Conservation (phyloP, 2,329 filamentous ascomycete genomes). For the Paracoccidioides brasiliensis region DNA sequence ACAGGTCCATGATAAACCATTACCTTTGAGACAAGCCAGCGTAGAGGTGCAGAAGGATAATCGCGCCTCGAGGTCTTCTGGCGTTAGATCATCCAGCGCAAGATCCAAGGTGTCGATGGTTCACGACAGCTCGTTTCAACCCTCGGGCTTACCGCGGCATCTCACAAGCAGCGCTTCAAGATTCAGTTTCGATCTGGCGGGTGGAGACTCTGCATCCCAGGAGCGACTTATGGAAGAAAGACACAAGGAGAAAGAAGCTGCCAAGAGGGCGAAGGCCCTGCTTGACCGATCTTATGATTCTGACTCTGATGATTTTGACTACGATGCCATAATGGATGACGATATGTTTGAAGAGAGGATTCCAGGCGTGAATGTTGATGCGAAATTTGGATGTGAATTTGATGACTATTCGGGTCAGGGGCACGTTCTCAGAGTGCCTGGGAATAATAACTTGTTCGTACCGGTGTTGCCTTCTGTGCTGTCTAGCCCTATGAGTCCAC, state of each 20-base stretch:
- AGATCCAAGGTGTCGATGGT: constrained; percentile 3
- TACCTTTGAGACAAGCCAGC: constrained; percentile 26
- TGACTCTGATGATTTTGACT: constrained; percentile 32
- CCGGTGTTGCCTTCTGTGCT: constrained; percentile 26
- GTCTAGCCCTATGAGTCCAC: constrained; percentile 21
- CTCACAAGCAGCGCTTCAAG: constrained; percentile 46
- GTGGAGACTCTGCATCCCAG: constrained; percentile 44
- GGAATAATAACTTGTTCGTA: constrained; percentile 18
- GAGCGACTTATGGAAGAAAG: constrained; percentile 52
- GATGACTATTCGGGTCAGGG: constrained; percentile 17
- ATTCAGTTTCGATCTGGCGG: constrained; percentile 53
- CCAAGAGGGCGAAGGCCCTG: constrained; percentile 21
- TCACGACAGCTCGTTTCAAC: constrained; percentile 13
- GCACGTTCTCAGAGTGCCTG: constrained; percentile 12
- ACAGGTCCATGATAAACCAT: constrained; percentile 33
- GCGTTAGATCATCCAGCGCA: constrained; percentile 5
- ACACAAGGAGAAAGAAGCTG: constrained; percentile 42
- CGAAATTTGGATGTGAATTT: constrained; percentile 29
- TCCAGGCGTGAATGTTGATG: constrained; percentile 36
- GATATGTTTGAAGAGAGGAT: constrained; percentile 35
- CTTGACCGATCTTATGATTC: constrained; percentile 25
- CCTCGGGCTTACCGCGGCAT: constrained; percentile 31
- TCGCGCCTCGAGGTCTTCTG: neutral
- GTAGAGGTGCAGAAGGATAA: constrained; percentile 6
- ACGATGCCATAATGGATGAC: constrained; percentile 32